Conservation (phyloP, 2,329 filamentous ascomycete genomes). For the Hortaea sp. region DNA sequence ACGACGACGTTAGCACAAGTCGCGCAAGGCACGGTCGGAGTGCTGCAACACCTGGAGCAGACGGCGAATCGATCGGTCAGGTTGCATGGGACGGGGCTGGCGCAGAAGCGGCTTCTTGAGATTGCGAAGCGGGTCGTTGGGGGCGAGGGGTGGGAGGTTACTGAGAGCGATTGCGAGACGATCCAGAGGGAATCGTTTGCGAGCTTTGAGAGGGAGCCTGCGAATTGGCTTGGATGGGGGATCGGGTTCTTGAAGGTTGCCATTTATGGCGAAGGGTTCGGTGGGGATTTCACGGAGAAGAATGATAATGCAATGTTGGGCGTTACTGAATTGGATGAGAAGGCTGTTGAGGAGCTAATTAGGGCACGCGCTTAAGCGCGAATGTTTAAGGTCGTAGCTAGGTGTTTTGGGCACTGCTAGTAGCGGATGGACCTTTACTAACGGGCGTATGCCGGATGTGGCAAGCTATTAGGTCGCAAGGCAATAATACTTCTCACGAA, state of each 20-base stretch:
- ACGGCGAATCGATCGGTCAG: constrained; percentile 28
- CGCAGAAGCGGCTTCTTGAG: constrained; percentile 29
- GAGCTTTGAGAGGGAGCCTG: constrained; percentile 18
- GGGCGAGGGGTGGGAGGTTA: constrained; percentile 17
- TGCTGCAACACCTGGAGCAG: constrained; percentile 24
- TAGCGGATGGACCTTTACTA: no score
- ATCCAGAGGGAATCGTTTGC: constrained; percentile 21
- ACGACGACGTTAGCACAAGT: constrained; percentile 22
- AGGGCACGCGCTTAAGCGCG: not conserved
- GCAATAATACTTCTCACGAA: no score
- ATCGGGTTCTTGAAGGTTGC: constrained; percentile 21
- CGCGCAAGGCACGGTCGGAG: constrained; percentile 24
- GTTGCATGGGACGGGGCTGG: constrained; percentile 25
- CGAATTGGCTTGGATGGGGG: constrained; percentile 13
- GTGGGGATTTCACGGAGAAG: constrained; percentile 22
- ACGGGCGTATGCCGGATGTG: no score
- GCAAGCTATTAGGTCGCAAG: no score
- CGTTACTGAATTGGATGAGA: constrained; percentile 20
- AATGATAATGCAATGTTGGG: constrained; percentile 30
- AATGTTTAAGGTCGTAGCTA: no score
- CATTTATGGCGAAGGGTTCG: constrained; percentile 21
- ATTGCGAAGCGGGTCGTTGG: constrained; percentile 26
- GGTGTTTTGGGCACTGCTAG: no score
- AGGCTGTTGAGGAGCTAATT: constrained; percentile 21
- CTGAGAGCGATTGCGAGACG: constrained; percentile 17